Base-by-base conservation (phyloP, 768 basidiomycete species). In the Dendrothele bispora region DNA sequence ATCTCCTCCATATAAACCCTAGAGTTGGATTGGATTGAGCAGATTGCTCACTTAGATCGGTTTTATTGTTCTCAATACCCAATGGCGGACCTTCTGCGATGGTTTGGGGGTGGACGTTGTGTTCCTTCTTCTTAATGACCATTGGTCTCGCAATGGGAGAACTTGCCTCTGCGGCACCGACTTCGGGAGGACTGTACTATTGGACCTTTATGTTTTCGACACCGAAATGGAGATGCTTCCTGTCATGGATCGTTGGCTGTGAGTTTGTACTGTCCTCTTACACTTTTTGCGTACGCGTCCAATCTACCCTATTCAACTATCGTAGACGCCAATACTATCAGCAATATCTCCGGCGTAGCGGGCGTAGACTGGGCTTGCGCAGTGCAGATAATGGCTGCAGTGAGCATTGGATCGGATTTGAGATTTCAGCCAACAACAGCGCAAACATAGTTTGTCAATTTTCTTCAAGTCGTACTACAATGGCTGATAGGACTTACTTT, bases 341-440 rank as follows among this genome's bases (percentile, higher is more conserved):
- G 72, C 3, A 73, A 73, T 28, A 72, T 84, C 37, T 65, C 78
- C 2, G 65, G 64, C 3, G 56, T 80, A 2, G 77, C 82, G 1
- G 84, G 83, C 3, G 73, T 84, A 22, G 81, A 84, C 50, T 88
- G 83, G 83, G 82, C 78, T 5, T 79, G 78, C 48, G 79, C 86
- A 1, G 71, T 81, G 2, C 80, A 84, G 57, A 69, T 88, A 26
- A 76, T 82, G 64, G 86, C 86, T 4, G 86, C 82, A 0, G 79
- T 72, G 3, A 80, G 71, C 34, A 83, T 89, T 42, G 74, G 78
- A 11, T 75, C 63, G 14, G 49, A 66, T 34, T 60, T 61, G 45
- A 63, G 55, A 4, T 79, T 71, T 46, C 54, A 57, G 4, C 60
- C 74, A 2, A 61, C 62, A 32, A 60, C 55, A 0, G 24, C 24